Percentiles rank a stretch among this genome's conserved stretches.
Conservation (phyloP, 345 rosid genomes). For the Brassica incana region DNA sequence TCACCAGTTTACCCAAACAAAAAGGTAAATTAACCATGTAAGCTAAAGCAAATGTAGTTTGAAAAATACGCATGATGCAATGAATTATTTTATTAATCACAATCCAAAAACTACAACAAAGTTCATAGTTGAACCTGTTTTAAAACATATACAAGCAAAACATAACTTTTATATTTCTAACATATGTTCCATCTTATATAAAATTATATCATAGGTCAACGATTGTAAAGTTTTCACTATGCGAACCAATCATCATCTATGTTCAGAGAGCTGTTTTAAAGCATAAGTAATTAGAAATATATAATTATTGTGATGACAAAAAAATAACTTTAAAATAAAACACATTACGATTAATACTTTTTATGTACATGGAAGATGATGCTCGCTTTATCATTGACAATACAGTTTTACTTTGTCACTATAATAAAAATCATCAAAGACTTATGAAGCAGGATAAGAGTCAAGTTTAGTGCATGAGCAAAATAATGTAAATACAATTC, state of each 20-base stretch:
- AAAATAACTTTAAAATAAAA: too few relatives aligned
- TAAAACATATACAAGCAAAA: background rate
- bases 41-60: background rate
- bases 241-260: background rate
- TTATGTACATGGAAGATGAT: too few relatives aligned
- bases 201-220: background rate
- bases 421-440: background rate
- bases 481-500: background rate
- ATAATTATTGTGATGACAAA: too few relatives aligned
- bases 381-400: background rate
- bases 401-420: background rate
- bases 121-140: background rate
- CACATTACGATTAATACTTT: too few relatives aligned
- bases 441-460: background rate
- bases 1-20: background rate
- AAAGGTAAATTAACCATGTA: background rate
- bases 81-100: background rate
- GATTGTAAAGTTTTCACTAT: background rate
- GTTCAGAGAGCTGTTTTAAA: background rate
- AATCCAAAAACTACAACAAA: background rate
- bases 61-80: background rate
- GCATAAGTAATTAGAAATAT: background rate
- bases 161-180: too few relatives aligned
- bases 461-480: background rate
- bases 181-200: background rate